Evolutionary conservation across 306 rosid genomes (phyloP), one percentile per base, ranked within the genome.

Genomic region (Begonia peltatifolia): DNA sequence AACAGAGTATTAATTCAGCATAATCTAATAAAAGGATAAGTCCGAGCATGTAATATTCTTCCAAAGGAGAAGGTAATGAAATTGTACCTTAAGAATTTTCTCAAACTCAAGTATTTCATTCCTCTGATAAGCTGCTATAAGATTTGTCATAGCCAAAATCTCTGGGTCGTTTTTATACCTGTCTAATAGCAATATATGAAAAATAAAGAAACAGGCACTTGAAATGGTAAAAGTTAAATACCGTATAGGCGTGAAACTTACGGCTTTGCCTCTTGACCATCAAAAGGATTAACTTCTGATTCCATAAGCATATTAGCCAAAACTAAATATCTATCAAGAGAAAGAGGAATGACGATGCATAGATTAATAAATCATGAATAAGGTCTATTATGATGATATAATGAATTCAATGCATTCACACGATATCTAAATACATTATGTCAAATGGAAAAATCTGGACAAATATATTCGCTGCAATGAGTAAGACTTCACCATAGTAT

Each of bases 151-250:
- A 10, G 94, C 97, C 78, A 90, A 75, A 72, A 90, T 90, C 72
- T 90, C 97, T 16, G 97, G 94, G 65, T 90, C 97, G 68, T 85
- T 90, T 84, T 90, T 85, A 71, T 90, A 90, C 61, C 97, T 83
- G 80, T 48, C 61, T 47, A 61, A 42, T 54, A 66, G 55, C 59
- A 56, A 63, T 57, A 46, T 65, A 61, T 20, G 58, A 57, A 36
- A 55, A 47, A 47, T 18, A 6, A 10, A 61, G 2, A 12, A 10
- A 47, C 15, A 51, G 17, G 16, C 47, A 38, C 44, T 18, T 16
- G 18, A 53, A 51, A 60, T 9, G 3, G 56, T 12, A 57, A 55
- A 23, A 15, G 41, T 3, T 20, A 20, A 20, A 20, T 0, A 20
- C 1, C 23, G 4, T 20, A 20, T n/a, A 42, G 12, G n/a, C n/a